These are phyloP conservation scores for Leptographium lundbergii DNA, from an alignment of 2,329 filamentous ascomycete species.

Conservation along the genomic window DNA sequence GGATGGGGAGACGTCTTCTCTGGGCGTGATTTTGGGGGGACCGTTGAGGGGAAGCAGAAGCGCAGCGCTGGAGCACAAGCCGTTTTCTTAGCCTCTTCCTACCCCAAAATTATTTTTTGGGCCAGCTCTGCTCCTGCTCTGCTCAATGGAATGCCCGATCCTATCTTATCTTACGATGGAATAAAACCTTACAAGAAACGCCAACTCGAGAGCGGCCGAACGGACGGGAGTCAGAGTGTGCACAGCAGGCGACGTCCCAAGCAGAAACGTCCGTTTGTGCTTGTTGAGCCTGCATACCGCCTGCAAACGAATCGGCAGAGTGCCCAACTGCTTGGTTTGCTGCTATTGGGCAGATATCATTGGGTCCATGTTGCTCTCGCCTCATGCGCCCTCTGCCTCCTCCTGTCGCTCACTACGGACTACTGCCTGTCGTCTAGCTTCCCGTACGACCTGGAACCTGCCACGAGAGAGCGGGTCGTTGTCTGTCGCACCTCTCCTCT, in stretches of 20 bases:
- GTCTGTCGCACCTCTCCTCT: not conserved
- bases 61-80: not conserved
- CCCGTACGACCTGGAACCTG: not conserved
- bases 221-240: not conserved
- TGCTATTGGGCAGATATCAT: not conserved
- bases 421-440: not conserved
- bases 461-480: not conserved
- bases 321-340: not conserved
- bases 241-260: not conserved
- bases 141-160: not conserved
- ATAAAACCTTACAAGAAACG: not conserved
- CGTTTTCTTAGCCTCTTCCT: not conserved
- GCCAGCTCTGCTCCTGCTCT: not conserved
- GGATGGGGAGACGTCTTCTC: not conserved
- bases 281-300: not conserved
- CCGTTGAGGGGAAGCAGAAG: not conserved
- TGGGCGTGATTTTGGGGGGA: constrained; percentile 1
- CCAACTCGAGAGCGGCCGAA: not conserved
- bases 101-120: not conserved
- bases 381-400: not conserved
- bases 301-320: not conserved
- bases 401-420: not conserved
- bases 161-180: not conserved
- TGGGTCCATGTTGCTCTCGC: not conserved
- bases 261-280: not conserved